These are phyloP conservation scores for Orychophragmus violaceus DNA, from an alignment of 345 rosid genomes.

Conservation along the genomic window DNA sequence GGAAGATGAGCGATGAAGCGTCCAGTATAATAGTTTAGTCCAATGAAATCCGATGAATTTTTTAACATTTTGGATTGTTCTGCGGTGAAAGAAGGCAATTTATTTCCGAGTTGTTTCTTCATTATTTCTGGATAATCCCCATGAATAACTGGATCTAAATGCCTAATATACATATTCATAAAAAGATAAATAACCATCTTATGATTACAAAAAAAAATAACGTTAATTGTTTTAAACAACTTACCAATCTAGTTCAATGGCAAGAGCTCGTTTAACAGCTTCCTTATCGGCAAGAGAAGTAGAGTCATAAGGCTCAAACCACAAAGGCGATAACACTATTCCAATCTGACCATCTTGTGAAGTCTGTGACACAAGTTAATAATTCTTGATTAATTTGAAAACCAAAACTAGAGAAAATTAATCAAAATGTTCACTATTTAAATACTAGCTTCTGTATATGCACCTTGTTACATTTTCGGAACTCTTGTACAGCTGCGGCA, in stretches of 20 bases:
- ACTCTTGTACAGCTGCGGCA: slow-evolving; percentile 27
- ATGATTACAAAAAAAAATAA: too few relatives aligned
- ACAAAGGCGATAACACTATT: slow-evolving; percentile 21
- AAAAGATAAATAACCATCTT: not conserved
- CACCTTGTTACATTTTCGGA: slow-evolving; percentile 24
- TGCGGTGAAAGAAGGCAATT: slow-evolving; percentile 14
- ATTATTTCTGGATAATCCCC: slow-evolving; percentile 24
- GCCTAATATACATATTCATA: slow-evolving; percentile 4
- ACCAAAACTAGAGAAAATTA: not conserved
- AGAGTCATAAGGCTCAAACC: slow-evolving; percentile 24
- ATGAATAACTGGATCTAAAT: slow-evolving; percentile 14
- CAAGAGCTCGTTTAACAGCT: slow-evolving; percentile 22
- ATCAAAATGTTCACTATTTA: too few relatives aligned
- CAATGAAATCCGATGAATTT: slow-evolving; percentile 22
- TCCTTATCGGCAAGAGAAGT: slow-evolving; percentile 10
- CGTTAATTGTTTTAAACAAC: not conserved
- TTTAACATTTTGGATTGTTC: slow-evolving; percentile 27
- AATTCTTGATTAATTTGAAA: not conserved
- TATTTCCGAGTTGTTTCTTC: slow-evolving; percentile 7
- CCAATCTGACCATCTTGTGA: slow-evolving; percentile 26
- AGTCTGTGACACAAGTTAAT: not conserved
- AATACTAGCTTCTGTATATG: not conserved
- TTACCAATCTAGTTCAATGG: slow-evolving; percentile 15
- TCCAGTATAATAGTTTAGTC: slow-evolving; percentile 16
- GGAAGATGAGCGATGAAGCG: slow-evolving; percentile 11